phyloP scores from a whole-genome alignment of 192 early-diverging fungal genomes.

The Oehlia diaphana region DNA sequence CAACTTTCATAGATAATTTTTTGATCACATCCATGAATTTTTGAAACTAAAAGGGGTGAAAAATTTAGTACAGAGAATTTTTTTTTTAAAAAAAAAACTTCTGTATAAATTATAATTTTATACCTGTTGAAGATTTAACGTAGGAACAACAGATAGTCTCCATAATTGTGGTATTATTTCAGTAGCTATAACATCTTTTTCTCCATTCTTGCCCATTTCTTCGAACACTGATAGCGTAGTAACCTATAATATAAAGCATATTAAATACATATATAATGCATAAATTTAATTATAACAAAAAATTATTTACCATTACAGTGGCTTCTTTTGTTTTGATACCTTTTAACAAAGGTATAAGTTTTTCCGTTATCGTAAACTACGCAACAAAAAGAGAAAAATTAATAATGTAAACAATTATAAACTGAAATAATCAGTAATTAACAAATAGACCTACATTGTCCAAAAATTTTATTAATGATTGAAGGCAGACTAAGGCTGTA shows the following conservation, averaged over 20 bases:
- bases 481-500: slow-evolving; percentile 67
- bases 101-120: not conserved
- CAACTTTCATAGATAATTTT: slow-evolving; percentile 54
- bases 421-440: too few relatives aligned
- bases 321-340: slow-evolving; percentile 79
- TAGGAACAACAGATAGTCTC: slow-evolving; percentile 68
- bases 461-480: slow-evolving; percentile 63
- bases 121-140: slow-evolving; percentile 72
- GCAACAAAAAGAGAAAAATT: not conserved
- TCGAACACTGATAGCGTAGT: slow-evolving; percentile 79
- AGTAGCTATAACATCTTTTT: slow-evolving; percentile 72
- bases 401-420: not conserved
- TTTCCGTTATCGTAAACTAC: slow-evolving; percentile 65
- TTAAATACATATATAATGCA: not conserved
- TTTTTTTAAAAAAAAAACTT: not conserved
- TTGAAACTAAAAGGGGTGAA: slow-evolving; percentile 48
- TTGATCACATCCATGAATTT: slow-evolving; percentile 62
- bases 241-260: slow-evolving; percentile 46
- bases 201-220: slow-evolving; percentile 69
- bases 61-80: not conserved
- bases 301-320: slow-evolving; percentile 58
- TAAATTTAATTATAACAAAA: not conserved
- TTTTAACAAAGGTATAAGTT: slow-evolving; percentile 74
- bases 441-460: slow-evolving; percentile 54
- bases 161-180: slow-evolving; percentile 80